A percentile compares a stretch with the other conserved stretches of the same genome.
phyloP scores from a whole-genome alignment of 2,329 filamentous ascomycete genomes.

The Hymenoscyphus salicellus region DNA sequence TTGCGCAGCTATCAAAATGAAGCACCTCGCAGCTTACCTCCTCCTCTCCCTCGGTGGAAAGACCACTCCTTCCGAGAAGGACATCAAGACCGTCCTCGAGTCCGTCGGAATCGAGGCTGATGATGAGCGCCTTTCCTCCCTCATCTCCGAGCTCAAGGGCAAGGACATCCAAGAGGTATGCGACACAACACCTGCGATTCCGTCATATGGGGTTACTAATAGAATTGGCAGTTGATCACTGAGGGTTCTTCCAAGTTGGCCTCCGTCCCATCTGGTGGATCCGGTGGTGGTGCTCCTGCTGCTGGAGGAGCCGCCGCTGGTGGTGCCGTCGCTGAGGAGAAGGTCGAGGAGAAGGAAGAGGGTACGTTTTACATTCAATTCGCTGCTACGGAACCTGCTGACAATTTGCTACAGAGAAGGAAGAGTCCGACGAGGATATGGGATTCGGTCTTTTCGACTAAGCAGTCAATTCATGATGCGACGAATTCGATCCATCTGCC shows the following conservation, averaged over 20 bases:
- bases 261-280: slow-evolving; percentile 91
- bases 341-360: slow-evolving; percentile 74
- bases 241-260: slow-evolving; percentile 91
- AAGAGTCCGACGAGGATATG: slow-evolving; percentile 74
- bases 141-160: slow-evolving; percentile 87
- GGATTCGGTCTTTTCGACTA: slow-evolving; percentile 76
- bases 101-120: slow-evolving; percentile 96
- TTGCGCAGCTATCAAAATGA: slow-evolving; percentile 72
- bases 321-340: slow-evolving; percentile 59
- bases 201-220: slow-evolving; percentile 24
- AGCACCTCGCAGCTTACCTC: slow-evolving; percentile 99
- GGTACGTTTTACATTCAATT: slow-evolving; percentile 59
- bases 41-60: slow-evolving; percentile 94
- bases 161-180: slow-evolving; percentile 89
- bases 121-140: slow-evolving; percentile 76
- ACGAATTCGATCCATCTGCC: slow-evolving; percentile 27
- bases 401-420: slow-evolving; percentile 49
- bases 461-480: slow-evolving; percentile 39
- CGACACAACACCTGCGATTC: slow-evolving; percentile 19
- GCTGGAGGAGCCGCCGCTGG: slow-evolving; percentile 66
- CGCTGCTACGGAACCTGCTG: slow-evolving; percentile 20
- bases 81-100: slow-evolving; percentile 85
- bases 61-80: slow-evolving; percentile 75
- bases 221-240: slow-evolving; percentile 71
- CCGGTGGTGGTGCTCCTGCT: slow-evolving; percentile 66